Base-by-base conservation (phyloP, 176 grass and related monocot species). In the Thinopyrum elongatum region DNA sequence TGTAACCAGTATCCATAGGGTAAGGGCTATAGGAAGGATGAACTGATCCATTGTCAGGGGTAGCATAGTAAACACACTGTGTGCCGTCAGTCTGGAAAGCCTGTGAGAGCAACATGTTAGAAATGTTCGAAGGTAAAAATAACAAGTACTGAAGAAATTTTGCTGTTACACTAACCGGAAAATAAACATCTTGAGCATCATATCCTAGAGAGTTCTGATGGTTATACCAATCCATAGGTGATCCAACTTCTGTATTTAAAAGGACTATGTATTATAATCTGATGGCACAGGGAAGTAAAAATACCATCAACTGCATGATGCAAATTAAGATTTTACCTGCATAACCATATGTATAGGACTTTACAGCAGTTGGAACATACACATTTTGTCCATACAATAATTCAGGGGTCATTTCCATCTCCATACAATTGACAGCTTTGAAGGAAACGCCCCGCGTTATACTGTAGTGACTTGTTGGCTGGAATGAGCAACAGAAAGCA, bases 171-270 rank as follows among this genome's bases (percentile, higher is more conserved):
- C 83, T 76, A 70, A 99, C 97, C 82, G 68, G 78, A 42, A 90
- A 92, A 89, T 90, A 90, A 38, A 90, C 15, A 83, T 96, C 97
- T 88, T 91, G 97, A 74, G 86, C 84, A 61, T 94, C 90, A 69
- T 88, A 96, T 66, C 86, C 87, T 73, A 89, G 65, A 72, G 91
- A 80, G 35, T 27, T 95, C 10, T 81, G 90, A 58, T 79, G 44
- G 35, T 89, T 90, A 68, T 91, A 91, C 94, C 96, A 96, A 76
- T 92, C 90, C 88, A 86, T 82, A 65, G 90, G 71, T 35, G 79
- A 58, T 80, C 91, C 88, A 87, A 74, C 84, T 84, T 93, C 94
- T 97, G 83, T 57, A 90, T 46, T 86, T 9, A 35, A 26, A 17
- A 84, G 64, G 84, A 74, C 7, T 17, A 5, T 83, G 25, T 23